Conservation (phyloP, 176 grass and related monocot species). For the Ensete ventricosum region DNA sequence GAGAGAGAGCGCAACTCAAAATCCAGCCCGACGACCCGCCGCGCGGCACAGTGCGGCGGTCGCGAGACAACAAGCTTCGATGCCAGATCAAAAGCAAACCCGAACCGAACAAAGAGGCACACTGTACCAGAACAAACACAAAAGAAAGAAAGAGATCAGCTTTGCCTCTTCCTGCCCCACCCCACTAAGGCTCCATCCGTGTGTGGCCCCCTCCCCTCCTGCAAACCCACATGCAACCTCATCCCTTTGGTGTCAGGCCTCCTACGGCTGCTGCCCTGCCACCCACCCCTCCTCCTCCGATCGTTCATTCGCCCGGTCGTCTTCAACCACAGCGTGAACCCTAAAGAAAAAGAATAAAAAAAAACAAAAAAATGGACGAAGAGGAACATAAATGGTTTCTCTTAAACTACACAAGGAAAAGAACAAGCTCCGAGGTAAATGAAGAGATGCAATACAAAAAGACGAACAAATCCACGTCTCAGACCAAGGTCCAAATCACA, state of each 20-base stretch:
- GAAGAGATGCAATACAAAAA: slow-evolving; percentile 1
- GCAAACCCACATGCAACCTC: not conserved
- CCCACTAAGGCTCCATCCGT: not conserved
- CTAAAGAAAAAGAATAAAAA: not conserved
- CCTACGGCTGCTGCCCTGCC: not conserved
- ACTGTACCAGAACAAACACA: not conserved
- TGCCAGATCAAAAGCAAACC: not conserved
- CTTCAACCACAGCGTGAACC: no score
- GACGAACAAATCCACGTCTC: not conserved
- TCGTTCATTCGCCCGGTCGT: no score
- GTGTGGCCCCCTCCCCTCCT: no score
- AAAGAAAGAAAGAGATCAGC: not conserved
- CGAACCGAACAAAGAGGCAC: not conserved
- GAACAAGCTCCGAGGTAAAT: not conserved
- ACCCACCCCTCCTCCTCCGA: no score
- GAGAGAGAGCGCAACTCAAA: no score
- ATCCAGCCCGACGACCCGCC: not conserved
- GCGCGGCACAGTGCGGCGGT: not conserved
- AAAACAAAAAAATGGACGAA: not conserved
- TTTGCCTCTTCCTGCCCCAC: not conserved
- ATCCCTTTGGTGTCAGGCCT: not conserved
- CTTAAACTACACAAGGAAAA: not conserved
- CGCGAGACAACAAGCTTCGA: not conserved
- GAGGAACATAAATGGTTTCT: not conserved
- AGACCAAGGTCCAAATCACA: not conserved